These are phyloP conservation scores for Cyclotella sp. DNA, from an alignment of 108 stramenopile genomes.

Conservation along the genomic window DNA sequence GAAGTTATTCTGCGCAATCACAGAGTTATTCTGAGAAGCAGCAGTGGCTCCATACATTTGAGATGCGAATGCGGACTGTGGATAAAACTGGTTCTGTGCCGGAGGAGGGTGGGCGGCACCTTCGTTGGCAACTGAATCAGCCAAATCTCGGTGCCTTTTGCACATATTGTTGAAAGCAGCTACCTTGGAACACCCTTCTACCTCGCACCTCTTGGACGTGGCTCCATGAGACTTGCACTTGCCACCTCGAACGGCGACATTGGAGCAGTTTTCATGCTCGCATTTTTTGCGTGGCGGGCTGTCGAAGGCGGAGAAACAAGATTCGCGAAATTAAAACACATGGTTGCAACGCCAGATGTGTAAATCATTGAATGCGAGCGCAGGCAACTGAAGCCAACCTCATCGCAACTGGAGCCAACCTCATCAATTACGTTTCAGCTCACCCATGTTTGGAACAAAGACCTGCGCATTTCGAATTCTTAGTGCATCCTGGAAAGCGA, in stretches of 20 bases:
- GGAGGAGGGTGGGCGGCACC: not conserved
- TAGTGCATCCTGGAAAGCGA: slow-evolving; percentile 23
- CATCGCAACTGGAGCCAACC: not conserved
- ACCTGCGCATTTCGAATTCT: slow-evolving; percentile 20
- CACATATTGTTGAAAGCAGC: slow-evolving; percentile 6
- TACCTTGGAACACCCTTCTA: slow-evolving; percentile 4
- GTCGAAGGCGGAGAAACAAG: not conserved
- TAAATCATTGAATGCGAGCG: too few species aligned
- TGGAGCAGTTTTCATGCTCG: slow-evolving; percentile 3
- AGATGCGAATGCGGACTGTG: not conserved
- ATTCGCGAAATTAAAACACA: not conserved
- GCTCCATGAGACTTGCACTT: slow-evolving; percentile 31
- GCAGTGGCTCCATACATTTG: not conserved
- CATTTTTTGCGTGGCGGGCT: slow-evolving; percentile 29
- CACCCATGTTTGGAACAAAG: slow-evolving; percentile 28
- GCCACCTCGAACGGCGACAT: slow-evolving; percentile 23
- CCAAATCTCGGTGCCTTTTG: slow-evolving; percentile 1
- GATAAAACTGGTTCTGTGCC: not conserved
- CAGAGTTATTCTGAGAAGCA: slow-evolving; percentile 4
- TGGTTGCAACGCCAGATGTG: not conserved
- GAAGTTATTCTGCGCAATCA: slow-evolving; percentile 6
- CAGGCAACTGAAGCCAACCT: not conserved
- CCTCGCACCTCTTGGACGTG: slow-evolving; percentile 7
- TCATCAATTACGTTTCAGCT: not conserved
- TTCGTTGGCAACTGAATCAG: not conserved